These are phyloP conservation scores for Hygrophorus russula DNA, from an alignment of 768 basidiomycete species.

Conservation along the genomic window DNA sequence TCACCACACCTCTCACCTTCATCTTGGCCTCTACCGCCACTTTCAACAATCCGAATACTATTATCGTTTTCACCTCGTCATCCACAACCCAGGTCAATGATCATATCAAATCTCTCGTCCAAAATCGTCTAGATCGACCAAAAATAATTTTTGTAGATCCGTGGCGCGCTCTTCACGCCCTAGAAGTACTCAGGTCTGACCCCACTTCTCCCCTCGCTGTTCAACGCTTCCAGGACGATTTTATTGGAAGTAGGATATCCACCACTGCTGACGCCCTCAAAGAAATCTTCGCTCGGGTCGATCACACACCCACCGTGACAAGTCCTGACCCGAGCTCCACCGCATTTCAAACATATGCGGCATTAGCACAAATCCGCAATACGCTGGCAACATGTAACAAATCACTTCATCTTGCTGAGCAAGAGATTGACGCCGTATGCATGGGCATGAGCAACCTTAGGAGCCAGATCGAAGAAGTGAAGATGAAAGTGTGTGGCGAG, in stretches of 20 bases:
- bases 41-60: slow-evolving; percentile 28
- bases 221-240: slow-evolving; percentile 55
- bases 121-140: slow-evolving; percentile 6
- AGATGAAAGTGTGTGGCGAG: slow-evolving; percentile 21
- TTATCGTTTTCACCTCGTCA: slow-evolving; percentile 30
- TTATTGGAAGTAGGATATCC: slow-evolving; percentile 47
- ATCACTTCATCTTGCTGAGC: slow-evolving; percentile 18
- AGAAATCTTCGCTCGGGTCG: slow-evolving; percentile 6
- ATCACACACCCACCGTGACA: neutral
- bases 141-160: slow-evolving; percentile 45
- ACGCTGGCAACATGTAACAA: slow-evolving; percentile 26
- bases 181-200: slow-evolving; percentile 33
- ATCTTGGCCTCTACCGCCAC: slow-evolving; percentile 19
- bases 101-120: slow-evolving; percentile 12
- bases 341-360: slow-evolving; percentile 12
- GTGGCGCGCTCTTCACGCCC: slow-evolving; percentile 42
- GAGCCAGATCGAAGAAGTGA: slow-evolving; percentile 26
- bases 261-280: slow-evolving; percentile 30
- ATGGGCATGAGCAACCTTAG: slow-evolving; percentile 25
- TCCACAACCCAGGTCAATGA: slow-evolving; percentile 14
- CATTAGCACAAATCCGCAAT: slow-evolving; percentile 26
- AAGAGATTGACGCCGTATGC: slow-evolving; percentile 24
- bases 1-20: slow-evolving; percentile 34
- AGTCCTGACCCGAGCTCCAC: too few species aligned
- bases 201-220: slow-evolving; percentile 37